Percentiles rank a stretch among this genome's conserved stretches.
These are phyloP conservation scores for Paraglomus occultum DNA, from an alignment of 192 early-diverging fungal species.

Conservation along the genomic window DNA sequence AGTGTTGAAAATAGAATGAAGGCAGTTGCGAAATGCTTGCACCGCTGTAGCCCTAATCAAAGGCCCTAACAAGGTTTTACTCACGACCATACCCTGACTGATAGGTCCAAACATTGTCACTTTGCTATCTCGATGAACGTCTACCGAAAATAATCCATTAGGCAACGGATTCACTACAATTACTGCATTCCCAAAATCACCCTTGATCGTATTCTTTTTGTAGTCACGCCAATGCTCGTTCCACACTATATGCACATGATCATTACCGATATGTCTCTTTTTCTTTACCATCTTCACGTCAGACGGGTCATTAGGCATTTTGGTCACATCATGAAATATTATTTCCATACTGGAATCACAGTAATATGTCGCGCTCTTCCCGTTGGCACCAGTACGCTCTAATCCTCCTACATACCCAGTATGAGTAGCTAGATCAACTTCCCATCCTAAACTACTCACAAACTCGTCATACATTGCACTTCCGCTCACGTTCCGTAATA, in stretches of 20 bases:
- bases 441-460: conserved; percentile 90
- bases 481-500: conserved; percentile 73
- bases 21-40: conserved; percentile 58
- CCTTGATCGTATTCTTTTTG: conserved; percentile 84
- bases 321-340: conserved; percentile 87
- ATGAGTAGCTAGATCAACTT: conserved; percentile 82
- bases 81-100: conserved; percentile 74
- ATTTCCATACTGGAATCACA: conserved; percentile 83
- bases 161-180: conserved; percentile 85
- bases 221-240: conserved; percentile 92
- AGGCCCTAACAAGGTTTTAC: conserved; percentile 66
- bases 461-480: conserved; percentile 82
- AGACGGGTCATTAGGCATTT: conserved; percentile 77
- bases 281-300: conserved; percentile 91
- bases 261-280: conserved; percentile 99
- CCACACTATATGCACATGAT: conserved; percentile 98
- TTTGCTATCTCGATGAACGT: conserved; percentile 46
- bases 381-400: conserved; percentile 77
- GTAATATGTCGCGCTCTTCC: conserved; percentile 75
- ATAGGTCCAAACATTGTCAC: conserved; percentile 88
- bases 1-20: conserved; percentile 32
- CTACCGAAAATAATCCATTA: conserved; percentile 61
- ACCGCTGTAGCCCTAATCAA: conserved; percentile 83
- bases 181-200: conserved; percentile 96
- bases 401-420: conserved; percentile 85